Base-by-base conservation (phyloP, 352 stramenopile species). In the Pythium oligandrum region DNA sequence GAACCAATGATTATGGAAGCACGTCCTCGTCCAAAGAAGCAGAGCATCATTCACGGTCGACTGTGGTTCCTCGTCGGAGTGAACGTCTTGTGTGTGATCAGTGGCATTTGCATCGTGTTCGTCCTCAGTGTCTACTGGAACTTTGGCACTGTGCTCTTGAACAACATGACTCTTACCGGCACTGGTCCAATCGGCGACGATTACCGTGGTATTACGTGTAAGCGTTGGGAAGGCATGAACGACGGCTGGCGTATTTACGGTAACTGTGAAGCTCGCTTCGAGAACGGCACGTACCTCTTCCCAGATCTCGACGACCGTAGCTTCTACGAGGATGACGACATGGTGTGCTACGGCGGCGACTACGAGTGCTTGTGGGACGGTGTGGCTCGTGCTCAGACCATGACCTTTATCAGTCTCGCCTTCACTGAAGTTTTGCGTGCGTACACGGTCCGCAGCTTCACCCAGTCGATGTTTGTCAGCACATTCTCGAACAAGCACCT, bases 371-470 rank as follows among this genome's bases (percentile, higher is more conserved):
- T 88, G 6, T 73, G 70, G 5, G 71, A 73, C 7, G 81, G 78
- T 10, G 57, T 88, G 30, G 70, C 71, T 1, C 81, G 79, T 12
- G 64, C 78, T 6, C 78, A 90, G 59, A 92, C 81, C 0, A 86
- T 90, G 81, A 82, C 78, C 32, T 90, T 92, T 46, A 59, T 88
- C 37, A 65, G 63, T 3, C 53, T 92, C 37, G 66, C 72, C 6
- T 86, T 90, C 53, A 90, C 79, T 12, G 78, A 92, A 39, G 75
- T 92, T 37, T 57, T 92, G 40, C 81, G 81, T 44, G 78, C 81
- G 40, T 92, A 86, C 66, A 90, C 78, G 54, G 68, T 92, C 31
- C 78, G 81, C 7, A 83, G 73, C 56, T 88, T 92, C 51, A 86
- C 73, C 7, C 69, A 82, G 46, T 66, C 75, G 3, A 70, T 90